Evolutionary conservation across 305 asterid genomes (phyloP).

Genomic region (Solanum hybrid): DNA sequence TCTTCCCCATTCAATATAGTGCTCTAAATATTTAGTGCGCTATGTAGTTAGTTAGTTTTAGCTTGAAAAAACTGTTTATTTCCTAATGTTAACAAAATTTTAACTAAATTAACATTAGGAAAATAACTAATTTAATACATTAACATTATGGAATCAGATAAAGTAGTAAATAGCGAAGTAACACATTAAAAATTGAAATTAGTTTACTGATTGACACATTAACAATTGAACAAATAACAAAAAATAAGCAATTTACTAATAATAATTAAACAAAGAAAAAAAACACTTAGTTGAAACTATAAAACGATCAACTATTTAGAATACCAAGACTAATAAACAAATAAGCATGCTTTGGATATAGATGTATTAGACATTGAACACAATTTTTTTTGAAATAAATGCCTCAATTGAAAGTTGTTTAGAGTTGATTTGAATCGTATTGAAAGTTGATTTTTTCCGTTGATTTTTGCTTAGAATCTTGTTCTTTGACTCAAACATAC

Average conservation of each 20-base stretch:
- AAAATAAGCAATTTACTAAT: background rate
- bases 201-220: background rate
- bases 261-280: background rate
- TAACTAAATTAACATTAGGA: background rate
- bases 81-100: background rate
- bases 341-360: background rate
- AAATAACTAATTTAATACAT: background rate
- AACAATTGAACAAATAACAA: background rate
- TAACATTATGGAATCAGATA: background rate
- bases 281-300: no score
- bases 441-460: background rate
- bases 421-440: background rate
- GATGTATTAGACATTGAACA: background rate
- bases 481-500: background rate
- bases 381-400: no score
- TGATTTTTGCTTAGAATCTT: background rate
- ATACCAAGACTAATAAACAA: background rate
- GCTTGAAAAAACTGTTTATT: no score
- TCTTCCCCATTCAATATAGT: no score
- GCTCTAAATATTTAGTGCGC: no score
- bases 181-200: background rate
- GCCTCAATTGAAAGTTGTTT: background rate
- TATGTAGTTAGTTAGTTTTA: no score
- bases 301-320: background rate
- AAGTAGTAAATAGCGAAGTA: background rate